Evolutionary conservation across 441 rosid species (phyloP), one percentile per base, ranked within the genome.

Genomic region (Arabidopsis lyrata): DNA sequence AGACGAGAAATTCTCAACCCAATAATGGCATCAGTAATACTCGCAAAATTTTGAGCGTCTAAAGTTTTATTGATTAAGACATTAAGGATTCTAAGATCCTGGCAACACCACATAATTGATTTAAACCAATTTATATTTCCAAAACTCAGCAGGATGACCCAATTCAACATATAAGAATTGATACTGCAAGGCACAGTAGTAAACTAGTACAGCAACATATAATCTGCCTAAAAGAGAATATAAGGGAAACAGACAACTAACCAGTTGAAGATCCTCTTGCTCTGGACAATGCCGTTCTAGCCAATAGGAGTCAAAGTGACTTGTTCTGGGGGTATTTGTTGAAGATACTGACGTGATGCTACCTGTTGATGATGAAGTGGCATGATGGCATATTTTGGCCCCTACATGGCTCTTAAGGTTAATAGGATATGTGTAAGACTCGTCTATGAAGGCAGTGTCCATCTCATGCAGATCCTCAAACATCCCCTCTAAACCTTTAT

Each of bases 381-480:
- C 87, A 80, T 84, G 34, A 86, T 82, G 79, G 80, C 84, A 76
- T 61, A 89, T 68, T 81, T 84, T 91, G 66, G 83, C 77, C 52
- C 93, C 86, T 27, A 88, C 75, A 54, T 80, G 87, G 66, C 84
- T 81, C 85, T 85, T 89, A 50, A 86, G 60, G 76, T 78, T 86
- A 68, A 81, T 66, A 67, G 85, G 74, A 48, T 78, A 77, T 24
- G 72, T 75, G 66, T 73, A 80, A 63, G 88, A 83, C 75, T 91
- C 93, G 27, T 91, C 97, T 49, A 91, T 89, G 69, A 74, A 83
- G 67, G 97, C 88, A 45, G 95, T 89, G 77, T 91, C 95, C 97
- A 91, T 91, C 70, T 89, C 97, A 83, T 91, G 97, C 80, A 89
- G 87, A 75, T 91, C 97, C 79, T 91, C 97, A 80, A 89, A 89